These are phyloP conservation scores for Schizosaccharomyces cryophilus DNA, from an alignment of 805 yeast genomes.

Conservation along the genomic window DNA sequence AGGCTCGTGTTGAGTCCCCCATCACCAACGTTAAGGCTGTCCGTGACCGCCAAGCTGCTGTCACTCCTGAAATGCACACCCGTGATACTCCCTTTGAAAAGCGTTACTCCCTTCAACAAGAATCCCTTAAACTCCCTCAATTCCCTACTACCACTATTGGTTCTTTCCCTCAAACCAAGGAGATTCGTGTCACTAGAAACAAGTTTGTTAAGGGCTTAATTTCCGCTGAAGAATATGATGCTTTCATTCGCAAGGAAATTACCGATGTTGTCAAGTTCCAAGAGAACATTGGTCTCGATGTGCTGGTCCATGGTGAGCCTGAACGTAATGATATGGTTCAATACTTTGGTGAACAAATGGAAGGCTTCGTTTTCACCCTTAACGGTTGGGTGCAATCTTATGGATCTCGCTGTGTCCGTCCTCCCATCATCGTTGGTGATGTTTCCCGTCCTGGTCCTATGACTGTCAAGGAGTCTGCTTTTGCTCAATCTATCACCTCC, in stretches of 20 bases:
- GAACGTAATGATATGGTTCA: slow-evolving; percentile 99
- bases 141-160: slow-evolving; percentile 99
- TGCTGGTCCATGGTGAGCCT: slow-evolving; percentile 98
- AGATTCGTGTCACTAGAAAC: slow-evolving; percentile 95
- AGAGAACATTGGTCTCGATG: slow-evolving; percentile 96
- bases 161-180: slow-evolving; percentile 99
- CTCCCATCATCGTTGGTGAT: slow-evolving; percentile 97
- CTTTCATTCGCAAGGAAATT: slow-evolving; percentile 90
- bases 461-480: slow-evolving; percentile 97
- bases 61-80: slow-evolving; percentile 40
- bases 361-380: slow-evolving; percentile 93
- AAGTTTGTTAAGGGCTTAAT: slow-evolving; percentile 93
- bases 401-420: slow-evolving; percentile 99
- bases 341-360: slow-evolving; percentile 96
- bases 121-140: slow-evolving; percentile 72
- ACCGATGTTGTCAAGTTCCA: slow-evolving; percentile 93
- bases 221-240: slow-evolving; percentile 82
- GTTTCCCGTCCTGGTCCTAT: slow-evolving; percentile 94
- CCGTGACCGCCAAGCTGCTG: slow-evolving; percentile 57
- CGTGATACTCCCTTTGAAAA: slow-evolving; percentile 70
- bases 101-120: slow-evolving; percentile 73
- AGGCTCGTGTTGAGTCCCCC: slow-evolving; percentile 63
- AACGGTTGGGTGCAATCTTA: slow-evolving; percentile 99
- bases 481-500: slow-evolving; percentile 86
- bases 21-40: slow-evolving; percentile 84